Evolutionary conservation across 164 flowering plant genomes (phyloP), one percentile per base, ranked within the genome.

Genomic region (Sextonia rubra): DNA sequence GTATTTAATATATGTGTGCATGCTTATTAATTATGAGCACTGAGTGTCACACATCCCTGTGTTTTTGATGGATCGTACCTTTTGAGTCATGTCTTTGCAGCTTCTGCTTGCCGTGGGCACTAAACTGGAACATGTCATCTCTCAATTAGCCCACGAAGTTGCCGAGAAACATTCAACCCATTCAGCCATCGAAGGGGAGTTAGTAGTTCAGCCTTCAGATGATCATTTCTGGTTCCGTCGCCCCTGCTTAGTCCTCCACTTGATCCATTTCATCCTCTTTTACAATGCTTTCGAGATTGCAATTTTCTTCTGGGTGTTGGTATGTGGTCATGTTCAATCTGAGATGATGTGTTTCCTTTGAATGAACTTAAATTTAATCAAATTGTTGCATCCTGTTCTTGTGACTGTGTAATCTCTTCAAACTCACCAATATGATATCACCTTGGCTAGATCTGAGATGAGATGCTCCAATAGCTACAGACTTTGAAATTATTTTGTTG

Each of bases 221-320:
- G 83, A 90, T 29, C 83, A 87, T 77, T 94, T 94, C 74, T 94
- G 97, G 97, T 91, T 92, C 70, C 25, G 67, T 48, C 74, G 81
- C 3, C 99, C 99, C 1, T 71, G 65, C 4, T 74, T 91, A 64
- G 86, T 95, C 60, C 93, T 94, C 65, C 23, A 75, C 66, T 76
- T 91, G 84, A 90, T 94, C 63, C 99, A 91, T 76, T 80, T 89
- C 80, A 89, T 89, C 75, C 78, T 93, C 58, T 91, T 93, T 70
- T 93, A 90, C 60, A 93, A 93, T 74, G 80, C 98, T 22, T 93
- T 90, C 32, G 92, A 90, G 82, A 81, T 91, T 60, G 97, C 94
- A 0, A 83, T 92, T 76, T 90, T 92, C 90, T 88, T 92, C 84
- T 94, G 97, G 97, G 85, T 89, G 24, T 79, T 78, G 97, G 98